Base-by-base conservation (phyloP, 1,284 basidiomycete genomes). In the Dichomitus squalens region DNA sequence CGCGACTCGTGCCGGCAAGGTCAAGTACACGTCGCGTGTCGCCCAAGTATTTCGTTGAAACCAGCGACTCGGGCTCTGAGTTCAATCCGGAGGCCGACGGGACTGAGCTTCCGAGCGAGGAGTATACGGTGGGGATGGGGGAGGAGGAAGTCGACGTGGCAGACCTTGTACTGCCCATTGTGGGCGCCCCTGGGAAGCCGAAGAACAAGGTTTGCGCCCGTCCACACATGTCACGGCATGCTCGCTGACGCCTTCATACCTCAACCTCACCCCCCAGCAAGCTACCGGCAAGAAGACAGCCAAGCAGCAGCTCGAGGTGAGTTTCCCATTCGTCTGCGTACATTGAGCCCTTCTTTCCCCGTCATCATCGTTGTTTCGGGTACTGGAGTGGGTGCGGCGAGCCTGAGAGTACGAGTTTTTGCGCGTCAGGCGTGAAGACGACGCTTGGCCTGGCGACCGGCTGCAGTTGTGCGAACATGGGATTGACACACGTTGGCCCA, bases 281-380 rank as follows among this genome's bases (percentile, higher is more conserved):
- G 38, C 38, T 18, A 40, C 18, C 9, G 20, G 38, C 8, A 21
- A 21, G 6, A 18, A 18, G 20, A 40, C 20, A 11, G 38, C 38
- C 38, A 40, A 40, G 20, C 38, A 21, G 8, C 18, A 21, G 2
- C 38, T 40, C 8, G 38, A 40, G 38, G 38, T 40, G 7, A 40
- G 38, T 21, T 7, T n/a, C n/a, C n/a, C n/a, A n/a, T n/a, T n/a
- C n/a, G n/a, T n/a, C n/a, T n/a, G n/a, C n/a, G n/a, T n/a, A n/a
- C n/a, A n/a, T n/a, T n/a, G n/a, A n/a, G n/a, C n/a, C n/a, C n/a
- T n/a, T n/a, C n/a, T n/a, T n/a, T 85, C 84, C 33, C 83, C 84
- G 44, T 84, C 84, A 43, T 82, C 78, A 41, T 79, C 75, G 5
- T 56, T 59, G 34, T 53, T 12, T 14, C 21, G 52, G 6, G 57